Conservation (phyloP, 2,329 filamentous ascomycete genomes). For the Fusarium penzigii region DNA sequence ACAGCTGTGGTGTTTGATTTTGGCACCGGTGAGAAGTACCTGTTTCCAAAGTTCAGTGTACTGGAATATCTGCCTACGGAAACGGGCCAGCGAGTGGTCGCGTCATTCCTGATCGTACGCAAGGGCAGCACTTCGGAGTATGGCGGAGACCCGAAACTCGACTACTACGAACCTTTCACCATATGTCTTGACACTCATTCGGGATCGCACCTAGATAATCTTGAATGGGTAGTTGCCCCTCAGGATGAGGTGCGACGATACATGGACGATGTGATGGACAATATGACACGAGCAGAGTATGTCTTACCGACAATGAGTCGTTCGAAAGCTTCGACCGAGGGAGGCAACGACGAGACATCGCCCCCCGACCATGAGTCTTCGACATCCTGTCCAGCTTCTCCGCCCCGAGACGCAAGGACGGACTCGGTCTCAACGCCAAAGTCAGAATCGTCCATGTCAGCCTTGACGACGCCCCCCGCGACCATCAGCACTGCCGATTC, state of each 20-base stretch:
- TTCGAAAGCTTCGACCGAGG: conserved; percentile 43
- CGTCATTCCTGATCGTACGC: conserved; percentile 76
- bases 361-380: conserved; percentile 48
- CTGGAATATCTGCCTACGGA: conserved; percentile 61
- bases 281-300: conserved; percentile 68
- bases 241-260: conserved; percentile 64
- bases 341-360: conserved; percentile 31
- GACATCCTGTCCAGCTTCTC: conserved; percentile 48
- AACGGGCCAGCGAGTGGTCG: conserved; percentile 62
- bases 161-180: conserved; percentile 77
- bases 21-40: conserved; percentile 71
- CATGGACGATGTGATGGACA: conserved; percentile 71
- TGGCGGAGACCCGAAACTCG: conserved; percentile 60
- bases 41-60: conserved; percentile 78
- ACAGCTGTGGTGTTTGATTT: conserved; percentile 72
- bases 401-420: conserved; percentile 45
- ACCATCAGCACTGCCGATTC: conserved; percentile 46
- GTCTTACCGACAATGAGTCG: conserved; percentile 67
- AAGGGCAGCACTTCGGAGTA: conserved; percentile 69
- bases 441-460: conserved; percentile 51
- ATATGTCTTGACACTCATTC: conserved; percentile 58
- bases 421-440: conserved; percentile 46
- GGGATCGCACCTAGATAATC: conserved; percentile 59
- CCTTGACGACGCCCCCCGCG: conserved; percentile 43
- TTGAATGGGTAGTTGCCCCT: conserved; percentile 62